Percentiles rank a stretch among this genome's conserved stretches.
Evolutionary conservation across 371 early-diverging fungal species (phyloP).

Genomic region (Thermomucor indicae-seudaticae): DNA sequence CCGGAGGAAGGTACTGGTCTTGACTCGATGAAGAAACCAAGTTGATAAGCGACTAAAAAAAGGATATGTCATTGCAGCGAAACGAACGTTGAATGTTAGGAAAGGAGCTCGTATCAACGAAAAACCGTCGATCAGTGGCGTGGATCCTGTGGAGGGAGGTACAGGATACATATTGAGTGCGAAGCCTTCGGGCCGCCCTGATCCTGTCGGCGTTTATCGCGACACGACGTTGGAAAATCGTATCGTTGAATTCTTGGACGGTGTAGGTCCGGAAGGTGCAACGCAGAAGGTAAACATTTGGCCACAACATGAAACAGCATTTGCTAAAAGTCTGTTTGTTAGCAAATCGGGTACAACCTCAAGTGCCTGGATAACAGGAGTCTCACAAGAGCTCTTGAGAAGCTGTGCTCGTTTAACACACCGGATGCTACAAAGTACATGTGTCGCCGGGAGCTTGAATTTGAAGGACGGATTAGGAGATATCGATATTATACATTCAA

Average conservation of each 20-base stretch:
- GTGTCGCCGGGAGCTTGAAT: slow-evolving; percentile 26
- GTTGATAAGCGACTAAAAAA: too few relatives aligned
- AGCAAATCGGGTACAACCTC: slow-evolving; percentile 10
- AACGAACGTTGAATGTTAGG: too few relatives aligned
- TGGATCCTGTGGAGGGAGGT: background rate
- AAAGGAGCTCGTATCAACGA: too few relatives aligned
- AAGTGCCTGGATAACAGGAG: slow-evolving; percentile 14
- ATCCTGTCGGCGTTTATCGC: slow-evolving; percentile 1
- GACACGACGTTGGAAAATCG: slow-evolving; percentile 18
- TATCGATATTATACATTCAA: slow-evolving; percentile 32
- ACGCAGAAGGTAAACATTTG: slow-evolving; percentile 20
- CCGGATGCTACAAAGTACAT: slow-evolving; percentile 3
- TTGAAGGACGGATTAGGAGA: slow-evolving; percentile 26
- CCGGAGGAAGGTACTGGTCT: slow-evolving; percentile 7
- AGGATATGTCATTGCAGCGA: too few relatives aligned
- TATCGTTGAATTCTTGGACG: slow-evolving; percentile 8
- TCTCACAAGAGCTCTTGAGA: slow-evolving; percentile 18
- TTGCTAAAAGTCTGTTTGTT: background rate
- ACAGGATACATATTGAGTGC: background rate
- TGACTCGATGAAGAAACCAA: background rate
- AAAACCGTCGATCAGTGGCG: too few relatives aligned
- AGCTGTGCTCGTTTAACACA: background rate
- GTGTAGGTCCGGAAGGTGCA: slow-evolving; percentile 14
- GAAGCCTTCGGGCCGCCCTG: background rate
- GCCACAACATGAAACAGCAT: background rate